These are phyloP conservation scores for Pichia sp. DNA, from an alignment of 1,139 yeast genomes.

Conservation along the genomic window DNA sequence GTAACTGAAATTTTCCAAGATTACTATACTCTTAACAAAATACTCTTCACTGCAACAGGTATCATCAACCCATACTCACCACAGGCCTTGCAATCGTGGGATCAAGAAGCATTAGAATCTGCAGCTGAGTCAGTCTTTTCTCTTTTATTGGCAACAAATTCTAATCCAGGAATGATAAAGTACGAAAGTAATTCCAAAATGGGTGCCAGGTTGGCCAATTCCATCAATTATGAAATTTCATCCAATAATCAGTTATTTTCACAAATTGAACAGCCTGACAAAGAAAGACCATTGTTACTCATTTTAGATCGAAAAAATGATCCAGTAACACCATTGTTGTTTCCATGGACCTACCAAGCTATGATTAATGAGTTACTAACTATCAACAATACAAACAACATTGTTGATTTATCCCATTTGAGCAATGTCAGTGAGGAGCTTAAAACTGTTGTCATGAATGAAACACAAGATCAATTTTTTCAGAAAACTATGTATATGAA, in stretches of 20 bases:
- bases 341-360: conserved; percentile 97
- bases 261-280: conserved; percentile 32
- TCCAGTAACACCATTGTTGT: conserved; percentile 83
- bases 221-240: conserved; percentile 51
- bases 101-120: conserved; percentile 40
- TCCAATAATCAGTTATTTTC: conserved; percentile 60
- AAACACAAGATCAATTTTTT: conserved; percentile 70
- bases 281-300: conserved; percentile 68
- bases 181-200: conserved; percentile 61
- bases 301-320: conserved; percentile 80
- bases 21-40: conserved; percentile 63
- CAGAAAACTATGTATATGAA: conserved; percentile 76
- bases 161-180: conserved; percentile 63
- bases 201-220: conserved; percentile 63
- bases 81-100: conserved; percentile 34
- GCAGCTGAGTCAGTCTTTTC: conserved; percentile 54
- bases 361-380: conserved; percentile 93
- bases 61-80: conserved; percentile 17
- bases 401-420: conserved; percentile 54
- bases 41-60: conserved; percentile 47
- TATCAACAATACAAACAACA: conserved; percentile 52
- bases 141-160: conserved; percentile 61
- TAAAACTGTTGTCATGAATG: conserved; percentile 53
- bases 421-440: conserved; percentile 43
- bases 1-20: conserved; percentile 84